Conservation (phyloP, 192 early-diverging fungal genomes). For the Rhizoclosmatium globosum region DNA sequence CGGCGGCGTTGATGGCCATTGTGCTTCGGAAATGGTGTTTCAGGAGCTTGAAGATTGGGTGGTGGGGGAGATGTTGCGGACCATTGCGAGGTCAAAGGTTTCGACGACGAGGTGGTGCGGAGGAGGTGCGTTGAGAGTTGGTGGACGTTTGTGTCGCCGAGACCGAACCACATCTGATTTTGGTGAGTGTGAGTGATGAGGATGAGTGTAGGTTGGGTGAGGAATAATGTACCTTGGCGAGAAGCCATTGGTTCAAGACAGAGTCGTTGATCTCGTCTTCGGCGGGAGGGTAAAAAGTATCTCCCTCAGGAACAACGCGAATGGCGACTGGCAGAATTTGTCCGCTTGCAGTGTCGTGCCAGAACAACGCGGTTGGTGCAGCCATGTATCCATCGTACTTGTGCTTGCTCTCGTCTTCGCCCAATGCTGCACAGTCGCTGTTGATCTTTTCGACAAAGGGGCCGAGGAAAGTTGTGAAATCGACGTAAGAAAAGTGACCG, state of each 20-base stretch:
- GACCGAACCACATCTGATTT: neutral
- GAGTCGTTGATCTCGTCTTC: neutral
- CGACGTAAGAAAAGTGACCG: neutral
- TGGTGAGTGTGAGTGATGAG: too few relatives aligned
- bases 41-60: conserved; percentile 14
- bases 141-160: conserved; percentile 13
- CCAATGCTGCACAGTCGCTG: neutral
- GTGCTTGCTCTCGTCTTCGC: neutral
- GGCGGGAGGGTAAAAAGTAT: conserved; percentile 14
- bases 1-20: conserved; percentile 17
- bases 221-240: conserved; percentile 45
- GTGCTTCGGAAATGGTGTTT: conserved; percentile 17
- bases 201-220: too few relatives aligned
- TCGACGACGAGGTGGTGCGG: conserved; percentile 18
- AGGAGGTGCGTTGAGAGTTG: conserved; percentile 18
- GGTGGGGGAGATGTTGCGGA: neutral
- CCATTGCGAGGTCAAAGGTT: conserved; percentile 8
- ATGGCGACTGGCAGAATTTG: conserved; percentile 17
- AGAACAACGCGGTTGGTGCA: conserved; percentile 24
- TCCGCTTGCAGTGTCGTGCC: conserved; percentile 6
- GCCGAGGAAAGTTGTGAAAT: neutral
- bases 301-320: conserved; percentile 24
- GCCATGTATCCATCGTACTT: conserved; percentile 9
- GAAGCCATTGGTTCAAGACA: conserved; percentile 1
- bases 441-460: conserved; percentile 23